Conservation (phyloP, 306 rosid species). For the Gastrolobium villosum region DNA sequence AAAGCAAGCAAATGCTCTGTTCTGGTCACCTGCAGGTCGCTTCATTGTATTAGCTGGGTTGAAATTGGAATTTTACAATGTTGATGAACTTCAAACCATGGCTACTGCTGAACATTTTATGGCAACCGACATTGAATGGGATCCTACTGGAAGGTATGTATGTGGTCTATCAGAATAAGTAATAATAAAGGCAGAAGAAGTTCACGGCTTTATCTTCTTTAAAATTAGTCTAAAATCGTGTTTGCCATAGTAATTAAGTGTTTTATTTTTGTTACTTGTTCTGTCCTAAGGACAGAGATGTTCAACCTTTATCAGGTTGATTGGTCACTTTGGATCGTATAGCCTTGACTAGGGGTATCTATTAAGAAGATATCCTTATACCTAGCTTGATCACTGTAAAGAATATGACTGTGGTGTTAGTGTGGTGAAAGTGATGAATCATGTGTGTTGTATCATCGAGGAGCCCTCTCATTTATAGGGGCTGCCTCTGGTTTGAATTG, state of each 20-base stretch:
- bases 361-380: no score
- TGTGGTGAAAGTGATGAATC: no score
- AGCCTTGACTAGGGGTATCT: no score
- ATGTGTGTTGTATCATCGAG: no score
- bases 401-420: no score
- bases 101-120: conserved; percentile 82
- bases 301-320: no score
- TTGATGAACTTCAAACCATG: conserved; percentile 89
- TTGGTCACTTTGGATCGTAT: no score
- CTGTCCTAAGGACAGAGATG: no score
- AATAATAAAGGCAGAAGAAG: neutral
- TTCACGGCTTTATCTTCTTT: neutral
- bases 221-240: neutral
- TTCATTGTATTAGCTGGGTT: conserved; percentile 82
- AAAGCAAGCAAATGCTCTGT: conserved; percentile 88
- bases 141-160: conserved; percentile 98
- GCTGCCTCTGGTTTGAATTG: no score
- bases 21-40: conserved; percentile 88
- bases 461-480: no score
- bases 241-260: neutral
- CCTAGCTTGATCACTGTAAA: no score
- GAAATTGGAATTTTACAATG: conserved; percentile 83
- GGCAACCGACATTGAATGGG: conserved; percentile 92
- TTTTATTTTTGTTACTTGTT: conserved; percentile 16
- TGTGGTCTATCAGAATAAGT: neutral